These are phyloP conservation scores for Fusarium armeniacum DNA, from an alignment of 2,329 filamentous ascomycete species.

Conservation along the genomic window DNA sequence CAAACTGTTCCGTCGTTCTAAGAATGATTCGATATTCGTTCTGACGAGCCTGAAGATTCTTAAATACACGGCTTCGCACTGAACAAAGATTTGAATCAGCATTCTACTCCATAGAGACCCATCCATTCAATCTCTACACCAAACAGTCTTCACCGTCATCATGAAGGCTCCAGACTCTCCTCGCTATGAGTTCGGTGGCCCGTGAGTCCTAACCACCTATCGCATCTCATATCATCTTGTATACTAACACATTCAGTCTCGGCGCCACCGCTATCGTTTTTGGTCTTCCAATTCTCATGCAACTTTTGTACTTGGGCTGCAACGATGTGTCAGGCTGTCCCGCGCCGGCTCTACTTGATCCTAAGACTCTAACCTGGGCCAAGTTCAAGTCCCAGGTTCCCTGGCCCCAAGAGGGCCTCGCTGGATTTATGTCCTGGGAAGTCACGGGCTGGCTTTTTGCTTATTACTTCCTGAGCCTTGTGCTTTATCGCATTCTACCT, in stretches of 20 bases:
- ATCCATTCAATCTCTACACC: not conserved
- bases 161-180: constrained; percentile 31
- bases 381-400: constrained; percentile 80
- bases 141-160: not conserved
- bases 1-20: constrained; percentile 30
- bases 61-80: not conserved
- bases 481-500: constrained; percentile 80
- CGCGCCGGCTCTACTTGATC: constrained; percentile 79
- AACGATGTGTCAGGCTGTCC: constrained; percentile 92
- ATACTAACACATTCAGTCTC: constrained; percentile 61
- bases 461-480: constrained; percentile 81
- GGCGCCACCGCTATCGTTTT: constrained; percentile 82
- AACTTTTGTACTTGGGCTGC: constrained; percentile 82
- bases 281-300: constrained; percentile 80
- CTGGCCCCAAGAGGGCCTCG: constrained; percentile 78
- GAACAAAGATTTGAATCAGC: not conserved
- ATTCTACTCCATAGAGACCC: not conserved
- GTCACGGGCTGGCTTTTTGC: constrained; percentile 76
- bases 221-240: not conserved
- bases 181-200: constrained; percentile 54
- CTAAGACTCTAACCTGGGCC: constrained; percentile 75
- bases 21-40: constrained; percentile 38
- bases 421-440: constrained; percentile 75
- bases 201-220: constrained; percentile 42
- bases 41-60: not conserved